phyloP scores from a whole-genome alignment of 1,284 basidiomycete genomes.

The Flammula alnicola region DNA sequence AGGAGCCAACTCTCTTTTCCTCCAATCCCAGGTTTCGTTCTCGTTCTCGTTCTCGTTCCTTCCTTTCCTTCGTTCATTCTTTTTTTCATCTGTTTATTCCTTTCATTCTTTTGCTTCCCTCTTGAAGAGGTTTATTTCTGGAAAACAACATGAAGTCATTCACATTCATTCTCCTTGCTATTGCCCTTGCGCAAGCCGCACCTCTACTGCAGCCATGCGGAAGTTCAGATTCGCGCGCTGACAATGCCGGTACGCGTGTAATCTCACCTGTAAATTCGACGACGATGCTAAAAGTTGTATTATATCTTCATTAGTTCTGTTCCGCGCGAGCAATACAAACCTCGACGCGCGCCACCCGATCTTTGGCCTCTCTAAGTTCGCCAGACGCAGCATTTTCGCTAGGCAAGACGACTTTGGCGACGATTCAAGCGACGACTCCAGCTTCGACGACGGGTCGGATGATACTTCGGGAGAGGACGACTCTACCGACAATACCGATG shows the following conservation, averaged over 20 bases:
- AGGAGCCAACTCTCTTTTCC: no score
- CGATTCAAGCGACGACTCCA: conserved; percentile 9
- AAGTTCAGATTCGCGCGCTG: conserved; percentile 5
- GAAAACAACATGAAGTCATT: conserved; percentile 20
- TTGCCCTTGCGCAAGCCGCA: conserved; percentile 24
- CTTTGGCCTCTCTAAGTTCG: conserved; percentile 9
- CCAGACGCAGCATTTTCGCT: conserved; percentile 17
- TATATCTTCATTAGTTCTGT: no score
- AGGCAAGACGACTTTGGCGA: conserved; percentile 14
- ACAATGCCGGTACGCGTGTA: conserved; percentile 12
- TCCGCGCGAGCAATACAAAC: conserved; percentile 18
- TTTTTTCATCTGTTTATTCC: conserved; percentile 3
- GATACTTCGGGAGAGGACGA: conserved; percentile 16
- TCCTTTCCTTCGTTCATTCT: conserved; percentile 13
- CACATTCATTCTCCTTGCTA: conserved; percentile 22
- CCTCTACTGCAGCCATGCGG: conserved; percentile 20
- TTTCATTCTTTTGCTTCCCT: conserved; percentile 15
- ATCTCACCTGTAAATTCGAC: neutral
- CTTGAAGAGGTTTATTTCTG: conserved; percentile 25
- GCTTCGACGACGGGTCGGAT: conserved; percentile 14
- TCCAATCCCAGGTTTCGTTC: conserved; percentile 14
- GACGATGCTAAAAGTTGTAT: no score
- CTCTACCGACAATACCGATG: conserved; percentile 11
- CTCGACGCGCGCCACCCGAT: conserved; percentile 13
- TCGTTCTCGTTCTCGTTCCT: conserved; percentile 13